These are phyloP conservation scores for Malbranchea cinnamomea DNA, from an alignment of 2,329 filamentous ascomycete species.

Conservation along the genomic window DNA sequence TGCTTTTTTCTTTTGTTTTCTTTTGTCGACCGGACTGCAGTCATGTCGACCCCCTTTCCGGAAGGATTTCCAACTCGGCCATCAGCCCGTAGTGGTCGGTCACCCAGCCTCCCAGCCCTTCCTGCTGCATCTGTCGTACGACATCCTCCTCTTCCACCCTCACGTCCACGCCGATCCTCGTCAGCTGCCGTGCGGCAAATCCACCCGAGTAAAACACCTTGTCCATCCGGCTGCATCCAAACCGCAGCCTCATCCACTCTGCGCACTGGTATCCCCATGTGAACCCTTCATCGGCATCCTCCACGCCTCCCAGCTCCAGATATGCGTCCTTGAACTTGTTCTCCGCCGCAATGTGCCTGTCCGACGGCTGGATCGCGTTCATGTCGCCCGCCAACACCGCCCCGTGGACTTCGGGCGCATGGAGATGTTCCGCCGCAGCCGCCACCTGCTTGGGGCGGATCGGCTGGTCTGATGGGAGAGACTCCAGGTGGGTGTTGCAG, in stretches of 20 bases:
- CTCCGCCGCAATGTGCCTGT: conserved; percentile 32
- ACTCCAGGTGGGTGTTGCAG: conserved; percentile 45
- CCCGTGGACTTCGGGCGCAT: conserved; percentile 21
- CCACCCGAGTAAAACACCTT: conserved; percentile 6
- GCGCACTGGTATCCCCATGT: conserved; percentile 43
- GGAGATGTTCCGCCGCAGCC: conserved; percentile 31
- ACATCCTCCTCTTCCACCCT: conserved; percentile 5
- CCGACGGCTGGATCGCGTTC: conserved; percentile 43
- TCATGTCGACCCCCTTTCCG: too few species aligned
- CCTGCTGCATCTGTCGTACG: conserved; percentile 8
- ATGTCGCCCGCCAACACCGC: conserved; percentile 40
- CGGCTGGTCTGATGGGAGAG: conserved; percentile 34
- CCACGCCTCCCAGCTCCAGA: conserved; percentile 35
- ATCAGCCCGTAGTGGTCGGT: conserved; percentile 15
- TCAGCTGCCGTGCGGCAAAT: background rate
- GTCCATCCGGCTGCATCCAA: conserved; percentile 2
- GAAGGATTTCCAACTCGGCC: conserved; percentile 10
- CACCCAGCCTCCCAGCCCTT: conserved; percentile 12
- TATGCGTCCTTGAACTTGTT: conserved; percentile 39
- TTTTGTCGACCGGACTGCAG: too few species aligned
- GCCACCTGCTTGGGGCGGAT: conserved; percentile 35
- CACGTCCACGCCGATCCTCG: conserved; percentile 1
- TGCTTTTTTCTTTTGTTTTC: too few species aligned
- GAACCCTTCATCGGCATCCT: conserved; percentile 37
- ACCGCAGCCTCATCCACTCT: background rate